Conservation (phyloP, 768 basidiomycete species). For the Russula virescens region DNA sequence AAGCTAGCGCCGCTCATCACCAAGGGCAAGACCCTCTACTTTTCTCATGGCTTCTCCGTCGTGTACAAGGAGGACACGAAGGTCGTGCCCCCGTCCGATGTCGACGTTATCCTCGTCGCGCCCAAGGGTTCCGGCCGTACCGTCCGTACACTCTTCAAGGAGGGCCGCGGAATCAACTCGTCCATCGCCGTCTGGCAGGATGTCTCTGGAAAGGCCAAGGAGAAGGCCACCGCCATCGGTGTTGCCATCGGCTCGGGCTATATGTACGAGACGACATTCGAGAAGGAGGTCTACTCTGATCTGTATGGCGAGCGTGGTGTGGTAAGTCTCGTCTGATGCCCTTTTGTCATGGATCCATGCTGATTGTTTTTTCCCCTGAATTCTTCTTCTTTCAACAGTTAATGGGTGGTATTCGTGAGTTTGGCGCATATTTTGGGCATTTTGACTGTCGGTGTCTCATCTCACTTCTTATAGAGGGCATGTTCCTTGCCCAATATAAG, state of each 20-base stretch:
- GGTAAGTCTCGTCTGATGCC: conserved; percentile 45
- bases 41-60: conserved; percentile 99
- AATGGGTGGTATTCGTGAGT: conserved; percentile 93
- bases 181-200: conserved; percentile 95
- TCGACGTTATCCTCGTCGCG: conserved; percentile 98
- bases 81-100: conserved; percentile 84
- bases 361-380: not conserved
- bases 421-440: not conserved
- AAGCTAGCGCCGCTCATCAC: conserved; percentile 89
- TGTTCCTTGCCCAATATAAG: conserved; percentile 99
- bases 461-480: conserved; percentile 58
- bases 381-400: conserved; percentile 42
- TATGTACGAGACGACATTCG: conserved; percentile 97
- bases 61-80: conserved; percentile 98
- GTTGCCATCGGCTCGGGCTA: conserved; percentile 96
- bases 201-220: conserved; percentile 95
- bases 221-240: conserved; percentile 92
- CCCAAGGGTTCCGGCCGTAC: conserved; percentile 99
- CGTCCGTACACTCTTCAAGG: conserved; percentile 99
- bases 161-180: conserved; percentile 97
- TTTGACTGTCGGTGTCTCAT: not conserved
- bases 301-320: conserved; percentile 99
- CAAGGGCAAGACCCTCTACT: conserved; percentile 99
- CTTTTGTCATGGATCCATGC: not conserved
- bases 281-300: conserved; percentile 99